Evolutionary conservation across 805 yeast genomes (phyloP), one percentile per base, ranked within the genome.

Genomic region (Candida adriatica): DNA sequence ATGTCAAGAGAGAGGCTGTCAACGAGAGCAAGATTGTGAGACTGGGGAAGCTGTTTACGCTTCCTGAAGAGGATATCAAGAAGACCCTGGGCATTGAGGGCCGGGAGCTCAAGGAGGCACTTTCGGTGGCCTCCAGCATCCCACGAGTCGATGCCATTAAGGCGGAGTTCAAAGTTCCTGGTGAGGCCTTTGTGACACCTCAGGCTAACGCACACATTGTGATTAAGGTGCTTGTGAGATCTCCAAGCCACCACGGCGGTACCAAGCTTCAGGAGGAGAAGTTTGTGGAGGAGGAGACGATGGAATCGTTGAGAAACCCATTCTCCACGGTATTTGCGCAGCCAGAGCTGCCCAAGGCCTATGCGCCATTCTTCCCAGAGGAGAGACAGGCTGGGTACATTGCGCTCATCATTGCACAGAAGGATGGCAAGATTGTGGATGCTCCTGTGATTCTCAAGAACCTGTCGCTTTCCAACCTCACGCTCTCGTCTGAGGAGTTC

Each of bases 81-180:
- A 62, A 69, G 39, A 70, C 64, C 13, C 62, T 82, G 43, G 83
- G 83, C 16, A 68, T 75, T 29, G 43, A 61, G 16, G 55, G 62
- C 8, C 35, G 45, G 2, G 56, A 73, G 40, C 55, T 81, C 33
- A 52, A 66, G 16, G 61, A 61, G 18, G 67, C 82, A 2, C 51
- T 77, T 30, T 55, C 58, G 4, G 68, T 75, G 36, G 94, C 88
- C 1, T 52, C 70, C 3, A 62, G 68, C 19, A 72, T 87, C 20
- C 96, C 96, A 26, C 58, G 65, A 27, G 56, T 88, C 30, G 74
- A 79, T 47, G 61, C 87, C 11, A 42, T 87, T 18, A 73, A 71
- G 31, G 79, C 94, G 26, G 74, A 72, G 36, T 86, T 86, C 59
- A 68, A 70, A 41, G 95, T 90, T 26, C 90, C 95, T 4, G 97